These are phyloP conservation scores for Oenanthe sinensis DNA, from an alignment of 129 eudicot species.

Conservation along the genomic window DNA sequence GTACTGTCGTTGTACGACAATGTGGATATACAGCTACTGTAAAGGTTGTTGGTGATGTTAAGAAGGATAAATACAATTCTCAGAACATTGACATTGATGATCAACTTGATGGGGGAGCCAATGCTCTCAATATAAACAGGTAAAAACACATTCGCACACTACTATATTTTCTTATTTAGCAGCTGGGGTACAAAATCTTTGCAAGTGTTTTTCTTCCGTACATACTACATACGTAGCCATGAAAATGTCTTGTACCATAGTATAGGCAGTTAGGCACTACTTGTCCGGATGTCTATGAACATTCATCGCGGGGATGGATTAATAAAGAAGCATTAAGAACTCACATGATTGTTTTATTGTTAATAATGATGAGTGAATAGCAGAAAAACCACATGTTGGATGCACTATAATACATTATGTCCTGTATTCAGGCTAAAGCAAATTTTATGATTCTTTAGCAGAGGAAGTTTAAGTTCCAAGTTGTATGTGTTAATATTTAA, in stretches of 20 bases:
- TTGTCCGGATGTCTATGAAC: background rate
- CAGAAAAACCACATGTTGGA: background rate
- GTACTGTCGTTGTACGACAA: slow-evolving; percentile 61
- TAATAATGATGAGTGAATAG: background rate
- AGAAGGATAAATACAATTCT: slow-evolving; percentile 35
- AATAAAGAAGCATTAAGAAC: background rate
- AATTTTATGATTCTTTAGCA: background rate
- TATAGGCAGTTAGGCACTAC: too few species aligned
- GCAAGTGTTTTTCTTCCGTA: background rate
- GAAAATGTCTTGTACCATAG: background rate
- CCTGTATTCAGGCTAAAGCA: background rate
- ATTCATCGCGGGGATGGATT: background rate
- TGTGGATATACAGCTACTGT: slow-evolving; percentile 85
- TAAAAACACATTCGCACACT: slow-evolving; percentile 4
- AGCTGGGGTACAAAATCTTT: background rate
- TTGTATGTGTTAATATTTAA: background rate
- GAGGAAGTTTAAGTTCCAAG: background rate
- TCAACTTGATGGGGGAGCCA: slow-evolving; percentile 97
- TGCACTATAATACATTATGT: background rate
- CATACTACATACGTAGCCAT: background rate
- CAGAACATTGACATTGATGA: slow-evolving; percentile 74
- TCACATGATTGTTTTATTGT: background rate
- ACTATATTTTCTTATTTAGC: background rate
- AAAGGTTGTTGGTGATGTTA: slow-evolving; percentile 73
- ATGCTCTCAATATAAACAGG: slow-evolving; percentile 94